Conservation (phyloP, 2,329 filamentous ascomycete species). For the Aciculosporium take region DNA sequence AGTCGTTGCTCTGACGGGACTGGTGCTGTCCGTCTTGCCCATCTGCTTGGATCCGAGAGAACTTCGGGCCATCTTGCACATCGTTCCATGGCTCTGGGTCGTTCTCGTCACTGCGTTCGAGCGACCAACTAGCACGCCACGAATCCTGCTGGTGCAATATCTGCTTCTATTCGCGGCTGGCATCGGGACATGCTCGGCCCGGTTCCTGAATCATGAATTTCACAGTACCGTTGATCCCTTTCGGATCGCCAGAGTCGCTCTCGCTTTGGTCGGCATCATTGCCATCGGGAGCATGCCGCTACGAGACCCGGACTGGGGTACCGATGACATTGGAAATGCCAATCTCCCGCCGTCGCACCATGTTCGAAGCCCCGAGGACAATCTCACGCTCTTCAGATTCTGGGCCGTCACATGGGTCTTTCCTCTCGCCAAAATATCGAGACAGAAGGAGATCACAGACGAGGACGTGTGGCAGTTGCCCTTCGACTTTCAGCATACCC, state of each 20-base stretch:
- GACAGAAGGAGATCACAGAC: conserved; percentile 52
- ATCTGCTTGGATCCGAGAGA: conserved; percentile 16
- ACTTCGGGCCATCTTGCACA: conserved; percentile 17
- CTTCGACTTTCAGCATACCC: conserved; percentile 67
- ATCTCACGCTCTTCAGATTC: conserved; percentile 67
- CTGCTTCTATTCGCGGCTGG: conserved; percentile 19
- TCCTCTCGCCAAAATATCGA: conserved; percentile 54
- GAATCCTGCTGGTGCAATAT: conserved; percentile 25
- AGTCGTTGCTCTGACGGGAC: conserved; percentile 19
- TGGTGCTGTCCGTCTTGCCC: conserved; percentile 19
- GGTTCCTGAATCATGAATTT: conserved; percentile 15
- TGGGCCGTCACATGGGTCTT: conserved; percentile 74
- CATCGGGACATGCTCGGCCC: conserved; percentile 16
- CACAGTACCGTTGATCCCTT: conserved; percentile 12
- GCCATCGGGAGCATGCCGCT: conserved; percentile 24
- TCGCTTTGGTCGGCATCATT: conserved; percentile 15
- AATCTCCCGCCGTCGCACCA: conserved; percentile 15
- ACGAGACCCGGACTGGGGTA: conserved; percentile 21
- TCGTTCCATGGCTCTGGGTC: conserved; percentile 25
- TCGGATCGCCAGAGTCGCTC: conserved; percentile 10
- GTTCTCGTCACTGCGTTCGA: conserved; percentile 23
- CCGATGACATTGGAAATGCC: conserved; percentile 17
- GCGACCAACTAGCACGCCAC: conserved; percentile 28
- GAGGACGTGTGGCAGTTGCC: conserved; percentile 71
- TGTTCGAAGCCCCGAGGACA: conserved; percentile 64